Conservation (phyloP, 192 early-diverging fungal species). For the Helicostylum pulchrum region DNA sequence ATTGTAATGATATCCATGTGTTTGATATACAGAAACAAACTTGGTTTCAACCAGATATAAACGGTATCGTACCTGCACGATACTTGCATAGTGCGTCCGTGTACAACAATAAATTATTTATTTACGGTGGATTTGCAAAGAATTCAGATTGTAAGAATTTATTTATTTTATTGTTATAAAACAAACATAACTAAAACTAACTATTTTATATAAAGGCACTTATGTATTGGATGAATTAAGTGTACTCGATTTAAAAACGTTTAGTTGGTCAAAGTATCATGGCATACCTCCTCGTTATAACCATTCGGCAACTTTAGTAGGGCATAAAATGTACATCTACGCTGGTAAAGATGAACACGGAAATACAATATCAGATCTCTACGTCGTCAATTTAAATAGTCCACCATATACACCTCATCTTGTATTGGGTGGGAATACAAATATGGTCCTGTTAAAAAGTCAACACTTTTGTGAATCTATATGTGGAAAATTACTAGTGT, state of each 20-base stretch:
- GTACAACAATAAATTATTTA: slow-evolving; percentile 59
- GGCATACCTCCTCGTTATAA: slow-evolving; percentile 49
- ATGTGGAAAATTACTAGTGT: slow-evolving; percentile 51
- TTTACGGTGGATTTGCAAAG: slow-evolving; percentile 58
- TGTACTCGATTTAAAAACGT: slow-evolving; percentile 55
- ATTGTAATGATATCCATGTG: slow-evolving; percentile 60
- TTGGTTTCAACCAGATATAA: slow-evolving; percentile 56
- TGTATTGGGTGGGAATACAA: slow-evolving; percentile 34
- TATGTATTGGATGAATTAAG: slow-evolving; percentile 52
- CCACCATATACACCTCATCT: slow-evolving; percentile 37
- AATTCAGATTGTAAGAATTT: slow-evolving; percentile 50
- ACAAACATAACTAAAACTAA: not conserved
- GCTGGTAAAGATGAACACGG: slow-evolving; percentile 54
- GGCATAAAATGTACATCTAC: slow-evolving; percentile 56
- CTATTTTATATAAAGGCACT: too few species aligned
- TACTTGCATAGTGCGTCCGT: slow-evolving; percentile 59
- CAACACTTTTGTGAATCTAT: slow-evolving; percentile 61
- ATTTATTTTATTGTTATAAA: not conserved
- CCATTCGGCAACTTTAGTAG: slow-evolving; percentile 54
- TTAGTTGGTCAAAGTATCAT: slow-evolving; percentile 51
- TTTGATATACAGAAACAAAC: slow-evolving; percentile 52
- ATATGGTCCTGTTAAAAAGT: slow-evolving; percentile 51
- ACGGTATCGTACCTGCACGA: slow-evolving; percentile 46
- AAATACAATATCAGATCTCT: slow-evolving; percentile 50
- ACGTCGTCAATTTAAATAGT: slow-evolving; percentile 48